Conservation (phyloP, 2,329 filamentous ascomycete genomes). For the Byssothecium circinans region DNA sequence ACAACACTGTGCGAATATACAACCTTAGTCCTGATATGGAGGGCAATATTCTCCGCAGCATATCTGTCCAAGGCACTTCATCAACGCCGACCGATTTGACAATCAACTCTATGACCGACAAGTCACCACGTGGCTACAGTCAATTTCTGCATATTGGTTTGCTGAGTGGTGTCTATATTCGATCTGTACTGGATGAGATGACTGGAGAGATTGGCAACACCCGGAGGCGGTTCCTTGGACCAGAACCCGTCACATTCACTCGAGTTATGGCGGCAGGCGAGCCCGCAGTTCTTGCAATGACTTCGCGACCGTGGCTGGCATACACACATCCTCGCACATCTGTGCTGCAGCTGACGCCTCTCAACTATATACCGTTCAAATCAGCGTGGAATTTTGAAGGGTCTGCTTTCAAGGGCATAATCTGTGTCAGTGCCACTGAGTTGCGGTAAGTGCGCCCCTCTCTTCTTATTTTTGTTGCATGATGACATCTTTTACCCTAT, state of each 20-base stretch:
- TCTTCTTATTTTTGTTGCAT: slow-evolving; percentile 42
- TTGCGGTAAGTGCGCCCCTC: slow-evolving; percentile 64
- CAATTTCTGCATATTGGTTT: slow-evolving; percentile 95
- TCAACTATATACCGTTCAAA: slow-evolving; percentile 85
- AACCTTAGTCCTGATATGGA: slow-evolving; percentile 89
- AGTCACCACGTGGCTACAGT: slow-evolving; percentile 82
- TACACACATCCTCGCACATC: slow-evolving; percentile 87
- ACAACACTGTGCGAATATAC: slow-evolving; percentile 90
- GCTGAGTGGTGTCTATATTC: slow-evolving; percentile 91
- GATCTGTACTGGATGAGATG: slow-evolving; percentile 91
- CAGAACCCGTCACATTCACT: slow-evolving; percentile 86
- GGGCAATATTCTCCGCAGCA: slow-evolving; percentile 68
- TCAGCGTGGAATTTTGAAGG: slow-evolving; percentile 97
- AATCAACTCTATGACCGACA: slow-evolving; percentile 96
- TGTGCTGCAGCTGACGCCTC: slow-evolving; percentile 86
- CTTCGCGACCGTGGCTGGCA: slow-evolving; percentile 92
- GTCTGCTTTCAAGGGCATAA: slow-evolving; percentile 92
- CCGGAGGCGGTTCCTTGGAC: slow-evolving; percentile 88
- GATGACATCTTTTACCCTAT: slow-evolving; percentile 64
- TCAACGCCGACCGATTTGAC: slow-evolving; percentile 85
- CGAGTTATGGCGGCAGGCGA: slow-evolving; percentile 85
- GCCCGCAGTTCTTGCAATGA: slow-evolving; percentile 83
- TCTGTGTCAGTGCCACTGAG: slow-evolving; percentile 87
- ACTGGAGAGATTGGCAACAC: slow-evolving; percentile 96
- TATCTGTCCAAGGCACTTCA: slow-evolving; percentile 90